Conservation (phyloP, 768 basidiomycete species). For the Bullera alba region DNA sequence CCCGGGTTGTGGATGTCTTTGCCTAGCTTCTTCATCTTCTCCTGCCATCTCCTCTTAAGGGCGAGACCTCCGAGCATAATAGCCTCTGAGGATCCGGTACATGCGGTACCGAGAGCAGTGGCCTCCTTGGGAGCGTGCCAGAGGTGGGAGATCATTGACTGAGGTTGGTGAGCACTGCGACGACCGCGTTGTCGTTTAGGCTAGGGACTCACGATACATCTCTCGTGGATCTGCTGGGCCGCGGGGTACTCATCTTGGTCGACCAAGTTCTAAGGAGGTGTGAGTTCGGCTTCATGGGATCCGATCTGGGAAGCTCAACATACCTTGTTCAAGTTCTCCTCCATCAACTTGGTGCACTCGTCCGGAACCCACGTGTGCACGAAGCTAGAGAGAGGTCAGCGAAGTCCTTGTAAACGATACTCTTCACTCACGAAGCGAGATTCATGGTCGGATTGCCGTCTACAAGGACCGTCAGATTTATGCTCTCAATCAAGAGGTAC, state of each 20-base stretch:
- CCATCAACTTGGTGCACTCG: constrained; percentile 51
- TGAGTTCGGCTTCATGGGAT: background rate
- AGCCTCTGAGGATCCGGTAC: constrained; percentile 65
- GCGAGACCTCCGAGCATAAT: constrained; percentile 67
- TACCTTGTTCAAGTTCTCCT: constrained; percentile 58
- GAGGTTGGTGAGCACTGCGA: background rate
- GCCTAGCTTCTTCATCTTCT: constrained; percentile 57
- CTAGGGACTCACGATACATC: constrained; percentile 35
- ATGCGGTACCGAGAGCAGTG: constrained; percentile 60
- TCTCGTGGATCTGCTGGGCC: constrained; percentile 37
- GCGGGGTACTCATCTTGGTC: constrained; percentile 65
- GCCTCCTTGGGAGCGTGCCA: constrained; percentile 59
- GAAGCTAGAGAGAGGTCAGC: constrained; percentile 43
- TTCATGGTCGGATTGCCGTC: constrained; percentile 58
- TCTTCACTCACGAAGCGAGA: constrained; percentile 51
- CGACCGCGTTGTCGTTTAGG: constrained; percentile 27
- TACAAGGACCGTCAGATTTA: constrained; percentile 2
- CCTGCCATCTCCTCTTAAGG: constrained; percentile 65
- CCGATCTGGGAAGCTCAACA: background rate
- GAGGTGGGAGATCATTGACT: constrained; percentile 59
- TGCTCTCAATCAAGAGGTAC: background rate
- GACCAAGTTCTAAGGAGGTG: constrained; percentile 52
- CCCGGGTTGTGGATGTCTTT: constrained; percentile 63
- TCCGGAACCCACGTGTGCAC: constrained; percentile 57
- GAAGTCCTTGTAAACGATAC: background rate